Base-by-base conservation (phyloP, 768 basidiomycete genomes). In the Suillus clintonianus region DNA sequence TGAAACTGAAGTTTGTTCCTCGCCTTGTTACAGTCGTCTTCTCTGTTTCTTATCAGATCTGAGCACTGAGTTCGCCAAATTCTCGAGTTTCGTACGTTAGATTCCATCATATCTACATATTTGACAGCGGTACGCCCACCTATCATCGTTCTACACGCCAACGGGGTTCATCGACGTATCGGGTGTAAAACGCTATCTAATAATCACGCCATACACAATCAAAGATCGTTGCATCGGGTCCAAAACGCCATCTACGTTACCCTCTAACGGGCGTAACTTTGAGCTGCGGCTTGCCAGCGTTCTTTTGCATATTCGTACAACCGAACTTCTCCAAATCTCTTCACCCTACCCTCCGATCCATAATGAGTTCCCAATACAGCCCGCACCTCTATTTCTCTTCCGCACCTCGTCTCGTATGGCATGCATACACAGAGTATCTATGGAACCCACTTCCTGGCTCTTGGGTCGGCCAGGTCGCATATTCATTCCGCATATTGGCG, bases 391-490 rank as follows among this genome's bases (percentile, higher is more conserved):
- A 65, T 0, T 69, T 65, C 43, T 71, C 62, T 58, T 59, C 83
- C 19, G 64, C 82, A 43, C 85, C 84, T 4, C 69, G 70, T 34
- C 71, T 77, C 7, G 67, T 90, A 41, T 91, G 89, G 89, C 70
- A 80, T 24, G 78, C 77, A 63, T 93, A 93, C 68, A 66, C 88
- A 61, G 76, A 84, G 42, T 80, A 88, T 69, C 79, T 93, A 27
- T 89, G 86, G 84, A 76, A 83, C 68, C 91, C 90, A 69, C 72
- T 84, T 53, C 79, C 84, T 3, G 78, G 81, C 45, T 92, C 92
- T 4, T 89, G 85, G 86, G 87, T 93, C 55, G 84, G 82, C 45
- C 84, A 82, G 64, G 79, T 84, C 41, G 89, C 91, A 19, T 87
- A 83, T 45, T 78, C 79, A 7, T 89, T 83, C 68, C 88, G 90